phyloP scores from a whole-genome alignment of 1,284 basidiomycete species.

The Pisolithus thermaeus region DNA sequence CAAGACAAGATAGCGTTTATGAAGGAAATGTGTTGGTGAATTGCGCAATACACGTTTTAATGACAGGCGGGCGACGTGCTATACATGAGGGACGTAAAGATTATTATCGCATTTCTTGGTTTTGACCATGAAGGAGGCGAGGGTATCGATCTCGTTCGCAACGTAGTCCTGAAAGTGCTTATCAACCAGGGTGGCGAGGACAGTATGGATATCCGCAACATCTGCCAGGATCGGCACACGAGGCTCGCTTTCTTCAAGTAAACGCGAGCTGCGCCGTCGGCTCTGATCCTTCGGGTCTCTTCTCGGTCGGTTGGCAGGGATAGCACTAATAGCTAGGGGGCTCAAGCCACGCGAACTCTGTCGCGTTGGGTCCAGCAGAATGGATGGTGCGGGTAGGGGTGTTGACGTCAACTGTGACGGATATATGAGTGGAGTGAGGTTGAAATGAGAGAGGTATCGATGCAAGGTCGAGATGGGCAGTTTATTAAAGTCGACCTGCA shows the following conservation, averaged over 20 bases:
- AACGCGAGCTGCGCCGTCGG: conserved; percentile 59
- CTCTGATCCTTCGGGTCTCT: conserved; percentile 54
- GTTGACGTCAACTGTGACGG: conserved; percentile 61
- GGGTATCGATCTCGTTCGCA: conserved; percentile 69
- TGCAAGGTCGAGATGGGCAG: conserved; percentile 56
- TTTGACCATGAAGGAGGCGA: conserved; percentile 74
- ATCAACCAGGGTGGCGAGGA: conserved; percentile 62
- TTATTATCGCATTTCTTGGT: conserved; percentile 40
- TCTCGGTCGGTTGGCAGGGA: conserved; percentile 61
- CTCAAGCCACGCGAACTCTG: conserved; percentile 43
- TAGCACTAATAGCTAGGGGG: conserved; percentile 35
- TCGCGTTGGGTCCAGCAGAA: conserved; percentile 46
- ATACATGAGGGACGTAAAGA: background rate
- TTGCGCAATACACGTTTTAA: too few relatives aligned
- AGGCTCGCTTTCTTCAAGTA: conserved; percentile 54
- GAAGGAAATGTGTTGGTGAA: too few relatives aligned
- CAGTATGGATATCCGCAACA: conserved; percentile 54
- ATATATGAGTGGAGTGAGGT: conserved; percentile 60
- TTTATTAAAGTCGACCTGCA: conserved; percentile 65
- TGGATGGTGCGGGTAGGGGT: conserved; percentile 62
- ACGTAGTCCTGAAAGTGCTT: conserved; percentile 63
- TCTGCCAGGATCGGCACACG: conserved; percentile 64
- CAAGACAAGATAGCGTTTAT: too few relatives aligned
- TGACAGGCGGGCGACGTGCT: background rate
- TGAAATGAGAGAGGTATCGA: conserved; percentile 63